phyloP scores from a whole-genome alignment of 768 basidiomycete species.

The Cyclocybe cylindracea region DNA sequence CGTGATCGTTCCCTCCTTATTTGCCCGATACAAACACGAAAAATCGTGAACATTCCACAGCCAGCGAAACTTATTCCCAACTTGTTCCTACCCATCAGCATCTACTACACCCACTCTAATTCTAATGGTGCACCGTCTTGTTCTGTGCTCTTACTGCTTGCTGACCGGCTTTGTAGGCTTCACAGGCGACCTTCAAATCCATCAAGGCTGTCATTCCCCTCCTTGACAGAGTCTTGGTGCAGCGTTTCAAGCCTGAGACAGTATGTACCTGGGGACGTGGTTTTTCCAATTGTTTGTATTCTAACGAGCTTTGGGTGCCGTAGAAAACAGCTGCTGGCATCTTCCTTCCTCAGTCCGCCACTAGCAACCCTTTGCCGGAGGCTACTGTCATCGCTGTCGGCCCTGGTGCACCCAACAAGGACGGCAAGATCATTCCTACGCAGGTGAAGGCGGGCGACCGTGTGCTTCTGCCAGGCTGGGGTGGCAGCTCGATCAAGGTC shows the following conservation, averaged over 20 bases:
- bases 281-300: background rate
- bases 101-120: background rate
- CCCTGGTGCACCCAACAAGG: constrained; percentile 90
- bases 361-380: constrained; percentile 86
- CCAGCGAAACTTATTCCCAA: constrained; percentile 2
- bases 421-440: constrained; percentile 74
- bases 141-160: background rate
- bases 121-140: constrained; percentile 10
- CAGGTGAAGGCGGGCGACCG: constrained; percentile 87
- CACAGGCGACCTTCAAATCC: constrained; percentile 92
- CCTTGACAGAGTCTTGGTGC: constrained; percentile 95
- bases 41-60: constrained; percentile 29
- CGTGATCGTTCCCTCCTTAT: constrained; percentile 2
- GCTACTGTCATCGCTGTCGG: constrained; percentile 96
- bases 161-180: constrained; percentile 46
- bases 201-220: constrained; percentile 91
- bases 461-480: constrained; percentile 95
- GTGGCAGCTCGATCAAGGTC: constrained; percentile 93
- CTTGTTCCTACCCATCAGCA: constrained; percentile 2
- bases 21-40: constrained; percentile 17
- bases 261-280: constrained; percentile 47
- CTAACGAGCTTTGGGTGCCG: background rate
- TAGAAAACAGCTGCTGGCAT: constrained; percentile 99
- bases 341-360: constrained; percentile 92
- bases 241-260: constrained; percentile 95